Percentiles rank a stretch among this genome's conserved stretches.
Conservation (phyloP, 495 filamentous ascomycete species). For the Penicillium simplicissimum region DNA sequence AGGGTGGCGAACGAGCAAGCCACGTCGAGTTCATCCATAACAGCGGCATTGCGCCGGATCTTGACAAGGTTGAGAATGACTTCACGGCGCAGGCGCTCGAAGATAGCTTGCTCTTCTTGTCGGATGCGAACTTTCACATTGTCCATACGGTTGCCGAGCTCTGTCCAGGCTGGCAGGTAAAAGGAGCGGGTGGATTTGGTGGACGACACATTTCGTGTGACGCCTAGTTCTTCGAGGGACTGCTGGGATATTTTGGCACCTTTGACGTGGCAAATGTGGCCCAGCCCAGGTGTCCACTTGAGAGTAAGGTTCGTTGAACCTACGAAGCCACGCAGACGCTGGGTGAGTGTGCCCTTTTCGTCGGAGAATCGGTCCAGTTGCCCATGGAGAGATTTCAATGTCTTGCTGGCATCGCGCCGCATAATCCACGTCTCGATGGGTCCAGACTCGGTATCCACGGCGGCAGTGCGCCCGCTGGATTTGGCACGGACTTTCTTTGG, state of each 20-base stretch:
- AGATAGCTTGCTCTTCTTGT: slow-evolving; percentile 75
- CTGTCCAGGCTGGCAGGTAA: slow-evolving; percentile 80
- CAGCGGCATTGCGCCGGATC: slow-evolving; percentile 81
- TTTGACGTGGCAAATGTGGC: slow-evolving; percentile 89
- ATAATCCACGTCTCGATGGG: slow-evolving; percentile 79
- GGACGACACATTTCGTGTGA: slow-evolving; percentile 65
- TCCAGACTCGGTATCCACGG: slow-evolving; percentile 32
- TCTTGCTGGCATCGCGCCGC: slow-evolving; percentile 67
- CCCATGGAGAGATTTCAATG: slow-evolving; percentile 64
- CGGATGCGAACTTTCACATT: slow-evolving; percentile 72
- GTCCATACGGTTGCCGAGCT: slow-evolving; percentile 73
- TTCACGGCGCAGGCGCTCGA: slow-evolving; percentile 65
- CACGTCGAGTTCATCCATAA: slow-evolving; percentile 91
- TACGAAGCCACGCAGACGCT: slow-evolving; percentile 57
- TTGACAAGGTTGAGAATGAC: slow-evolving; percentile 78
- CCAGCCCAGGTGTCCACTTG: slow-evolving; percentile 78
- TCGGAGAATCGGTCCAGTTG: slow-evolving; percentile 57
- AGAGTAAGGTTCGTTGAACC: slow-evolving; percentile 66
- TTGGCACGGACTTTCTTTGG: slow-evolving; percentile 47
- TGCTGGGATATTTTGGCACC: slow-evolving; percentile 65
- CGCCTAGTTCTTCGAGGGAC: slow-evolving; percentile 42
- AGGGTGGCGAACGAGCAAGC: slow-evolving; percentile 78
- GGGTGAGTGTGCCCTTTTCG: slow-evolving; percentile 60
- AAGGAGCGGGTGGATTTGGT: slow-evolving; percentile 85
- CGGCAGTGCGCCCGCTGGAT: slow-evolving; percentile 26